phyloP scores from a whole-genome alignment of 176 grass and related monocot species.

The Aegilops bicornis region DNA sequence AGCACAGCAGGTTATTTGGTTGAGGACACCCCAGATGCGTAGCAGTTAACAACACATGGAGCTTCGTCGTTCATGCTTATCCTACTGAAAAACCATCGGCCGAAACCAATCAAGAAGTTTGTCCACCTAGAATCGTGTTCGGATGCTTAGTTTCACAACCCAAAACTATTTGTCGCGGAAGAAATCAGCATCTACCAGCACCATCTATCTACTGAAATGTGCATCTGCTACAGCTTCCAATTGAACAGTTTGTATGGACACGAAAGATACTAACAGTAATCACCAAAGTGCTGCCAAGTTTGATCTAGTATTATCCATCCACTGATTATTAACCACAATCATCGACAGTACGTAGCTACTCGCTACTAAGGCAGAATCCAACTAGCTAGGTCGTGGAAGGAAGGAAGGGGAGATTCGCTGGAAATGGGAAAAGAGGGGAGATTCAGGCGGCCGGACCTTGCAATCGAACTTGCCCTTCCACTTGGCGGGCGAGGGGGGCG shows the following conservation, averaged over 20 bases:
- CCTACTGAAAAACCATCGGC: not conserved
- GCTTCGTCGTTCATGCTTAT: not conserved
- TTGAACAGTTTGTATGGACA: not conserved
- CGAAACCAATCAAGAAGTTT: not conserved
- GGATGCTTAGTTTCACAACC: constrained; percentile 15
- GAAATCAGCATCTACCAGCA: constrained; percentile 13
- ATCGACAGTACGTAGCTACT: too few relatives aligned
- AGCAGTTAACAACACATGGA: not conserved
- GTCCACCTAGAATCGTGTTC: not conserved
- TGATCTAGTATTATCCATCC: too few relatives aligned
- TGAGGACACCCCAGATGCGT: not conserved
- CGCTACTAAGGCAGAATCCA: too few relatives aligned
- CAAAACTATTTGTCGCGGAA: not conserved
- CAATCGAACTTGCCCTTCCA: constrained; percentile 78
- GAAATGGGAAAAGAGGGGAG: not conserved
- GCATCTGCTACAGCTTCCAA: not conserved
- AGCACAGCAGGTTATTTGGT: not conserved
- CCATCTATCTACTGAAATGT: not conserved
- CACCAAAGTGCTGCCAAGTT: too few relatives aligned
- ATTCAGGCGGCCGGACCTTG: constrained; percentile 78
- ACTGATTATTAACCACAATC: too few relatives aligned
- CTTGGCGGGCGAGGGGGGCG: constrained; percentile 47
- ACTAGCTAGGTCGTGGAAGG: too few relatives aligned
- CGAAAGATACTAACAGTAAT: too few relatives aligned
- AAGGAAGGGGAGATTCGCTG: not conserved